phyloP scores from a whole-genome alignment of 2,329 filamentous ascomycete species.

The Fusarium sororula region DNA sequence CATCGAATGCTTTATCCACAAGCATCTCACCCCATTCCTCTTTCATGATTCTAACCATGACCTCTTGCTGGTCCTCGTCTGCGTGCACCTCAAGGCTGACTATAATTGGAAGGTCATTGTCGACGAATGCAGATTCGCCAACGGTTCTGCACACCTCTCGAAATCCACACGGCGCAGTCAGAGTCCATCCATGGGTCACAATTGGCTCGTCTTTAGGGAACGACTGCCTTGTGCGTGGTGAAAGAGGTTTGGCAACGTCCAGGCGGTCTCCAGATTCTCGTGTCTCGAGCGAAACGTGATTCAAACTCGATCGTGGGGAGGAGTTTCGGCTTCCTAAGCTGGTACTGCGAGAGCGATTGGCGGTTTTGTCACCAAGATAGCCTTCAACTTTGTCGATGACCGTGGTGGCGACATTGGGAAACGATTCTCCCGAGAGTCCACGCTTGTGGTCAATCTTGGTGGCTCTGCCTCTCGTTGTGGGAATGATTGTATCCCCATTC shows the following conservation, averaged over 20 bases:
- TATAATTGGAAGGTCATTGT: conserved; percentile 82
- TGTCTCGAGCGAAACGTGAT: conserved; percentile 40
- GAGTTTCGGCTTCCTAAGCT: conserved; percentile 50
- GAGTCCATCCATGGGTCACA: conserved; percentile 83
- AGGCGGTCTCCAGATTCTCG: conserved; percentile 49
- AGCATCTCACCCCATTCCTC: conserved; percentile 84
- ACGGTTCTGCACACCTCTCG: conserved; percentile 86
- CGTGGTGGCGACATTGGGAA: conserved; percentile 56
- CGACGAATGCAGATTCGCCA: conserved; percentile 78
- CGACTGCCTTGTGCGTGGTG: conserved; percentile 34
- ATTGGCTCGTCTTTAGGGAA: conserved; percentile 71
- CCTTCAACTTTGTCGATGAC: conserved; percentile 50
- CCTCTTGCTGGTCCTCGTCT: conserved; percentile 80
- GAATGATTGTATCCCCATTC: conserved; percentile 70
- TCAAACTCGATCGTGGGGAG: conserved; percentile 45
- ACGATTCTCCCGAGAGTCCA: conserved; percentile 57
- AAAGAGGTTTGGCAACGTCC: conserved; percentile 42
- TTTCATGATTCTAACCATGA: conserved; percentile 94
- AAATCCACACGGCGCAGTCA: conserved; percentile 87
- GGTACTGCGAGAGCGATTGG: conserved; percentile 51
- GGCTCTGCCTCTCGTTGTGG: conserved; percentile 49
- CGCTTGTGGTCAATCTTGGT: conserved; percentile 56
- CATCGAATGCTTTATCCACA: conserved; percentile 66
- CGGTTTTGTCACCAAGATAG: conserved; percentile 45
- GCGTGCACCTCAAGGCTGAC: conserved; percentile 94